Conservation (phyloP, 2,329 filamentous ascomycete genomes). For the Fusarium heterosporum region DNA sequence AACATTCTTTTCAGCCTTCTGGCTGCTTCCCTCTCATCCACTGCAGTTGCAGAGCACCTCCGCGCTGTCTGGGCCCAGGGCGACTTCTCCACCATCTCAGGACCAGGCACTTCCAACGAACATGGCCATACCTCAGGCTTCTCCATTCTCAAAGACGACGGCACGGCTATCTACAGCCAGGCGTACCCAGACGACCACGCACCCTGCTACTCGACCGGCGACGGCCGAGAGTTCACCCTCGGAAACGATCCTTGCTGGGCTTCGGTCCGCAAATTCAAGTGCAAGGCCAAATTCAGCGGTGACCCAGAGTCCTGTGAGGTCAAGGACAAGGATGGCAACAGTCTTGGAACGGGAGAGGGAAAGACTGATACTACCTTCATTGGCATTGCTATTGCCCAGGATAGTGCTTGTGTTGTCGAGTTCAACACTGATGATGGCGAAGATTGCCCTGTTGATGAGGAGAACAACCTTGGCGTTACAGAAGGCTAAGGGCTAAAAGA, state of each 20-base stretch:
- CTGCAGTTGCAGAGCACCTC: constrained; percentile 10
- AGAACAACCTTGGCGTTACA: constrained; percentile 3
- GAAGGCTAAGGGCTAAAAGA: not conserved
- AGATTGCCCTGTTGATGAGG: constrained; percentile 7
- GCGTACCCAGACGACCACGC: constrained; percentile 5
- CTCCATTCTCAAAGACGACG: constrained; percentile 17
- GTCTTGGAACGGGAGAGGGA: constrained; percentile 12
- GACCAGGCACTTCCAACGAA: constrained; percentile 1
- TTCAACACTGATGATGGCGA: constrained; percentile 19
- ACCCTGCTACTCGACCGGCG: not conserved
- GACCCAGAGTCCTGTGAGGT: constrained; percentile 14
- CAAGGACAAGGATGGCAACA: constrained; percentile 14
- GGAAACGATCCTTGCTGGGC: constrained; percentile 14
- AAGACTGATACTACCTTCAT: constrained; percentile 15
- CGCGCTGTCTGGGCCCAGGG: constrained; percentile 18
- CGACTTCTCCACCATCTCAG: constrained; percentile 14
- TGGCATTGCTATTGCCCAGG: constrained; percentile 15
- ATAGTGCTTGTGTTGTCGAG: constrained; percentile 18
- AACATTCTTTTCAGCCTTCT: constrained; percentile 7
- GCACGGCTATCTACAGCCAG: constrained; percentile 13
- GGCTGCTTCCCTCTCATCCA: constrained; percentile 4
- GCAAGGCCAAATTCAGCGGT: not conserved
- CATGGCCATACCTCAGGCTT: constrained; percentile 7
- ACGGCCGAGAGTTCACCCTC: constrained; percentile 11
- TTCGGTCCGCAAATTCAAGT: constrained; percentile 13